Percentiles rank a stretch among this genome's conserved stretches.
phyloP scores from a whole-genome alignment of 1,139 yeast species.

The Diutina ranongensis region DNA sequence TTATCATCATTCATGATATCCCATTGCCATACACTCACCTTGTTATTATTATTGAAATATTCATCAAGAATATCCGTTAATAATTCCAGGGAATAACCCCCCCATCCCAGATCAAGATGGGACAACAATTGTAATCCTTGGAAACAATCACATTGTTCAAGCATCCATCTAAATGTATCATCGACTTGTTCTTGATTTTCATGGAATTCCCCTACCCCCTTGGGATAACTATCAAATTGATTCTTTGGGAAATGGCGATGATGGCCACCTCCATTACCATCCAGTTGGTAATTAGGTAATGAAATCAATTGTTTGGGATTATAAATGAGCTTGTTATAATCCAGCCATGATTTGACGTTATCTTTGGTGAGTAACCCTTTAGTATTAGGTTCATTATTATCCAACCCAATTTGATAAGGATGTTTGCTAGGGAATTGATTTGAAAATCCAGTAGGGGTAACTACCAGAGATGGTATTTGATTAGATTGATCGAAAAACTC shows the following conservation, averaged over 20 bases:
- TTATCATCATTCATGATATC: not conserved
- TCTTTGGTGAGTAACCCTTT: not conserved
- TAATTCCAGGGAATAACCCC: not conserved
- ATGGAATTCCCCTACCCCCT: not conserved
- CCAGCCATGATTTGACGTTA: not conserved
- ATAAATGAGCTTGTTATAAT: not conserved
- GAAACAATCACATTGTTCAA: constrained; percentile 3
- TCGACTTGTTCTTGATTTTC: not conserved
- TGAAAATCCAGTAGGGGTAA: not conserved
- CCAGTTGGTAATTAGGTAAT: not conserved
- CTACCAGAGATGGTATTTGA: not conserved
- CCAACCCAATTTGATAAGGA: not conserved
- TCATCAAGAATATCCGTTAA: not conserved
- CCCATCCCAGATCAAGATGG: not conserved
- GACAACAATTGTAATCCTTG: not conserved
- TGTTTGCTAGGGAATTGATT: not conserved
- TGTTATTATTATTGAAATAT: constrained; percentile 3
- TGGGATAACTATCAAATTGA: not conserved
- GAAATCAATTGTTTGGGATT: not conserved
- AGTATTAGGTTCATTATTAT: not conserved
- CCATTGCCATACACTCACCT: constrained; percentile 2
- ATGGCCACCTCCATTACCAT: not conserved
- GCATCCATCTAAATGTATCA: not conserved
- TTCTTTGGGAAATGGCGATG: not conserved
- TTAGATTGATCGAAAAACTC: not conserved